phyloP scores from a whole-genome alignment of 2,329 filamentous ascomycete species.

The Reticulascus tulasneorum region DNA sequence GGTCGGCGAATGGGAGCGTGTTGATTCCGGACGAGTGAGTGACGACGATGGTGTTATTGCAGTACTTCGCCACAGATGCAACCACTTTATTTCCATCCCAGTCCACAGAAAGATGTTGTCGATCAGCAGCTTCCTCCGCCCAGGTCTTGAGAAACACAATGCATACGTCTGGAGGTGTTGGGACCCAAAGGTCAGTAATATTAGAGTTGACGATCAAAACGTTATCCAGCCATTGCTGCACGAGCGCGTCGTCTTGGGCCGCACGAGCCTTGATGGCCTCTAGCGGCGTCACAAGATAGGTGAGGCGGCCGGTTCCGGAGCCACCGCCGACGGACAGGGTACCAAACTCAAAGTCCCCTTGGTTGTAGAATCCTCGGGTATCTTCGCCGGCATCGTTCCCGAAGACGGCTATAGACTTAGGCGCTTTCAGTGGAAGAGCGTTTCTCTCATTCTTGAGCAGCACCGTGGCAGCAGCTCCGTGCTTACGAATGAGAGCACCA shows the following conservation, averaged over 20 bases:
- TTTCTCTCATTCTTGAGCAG: slow-evolving; percentile 68
- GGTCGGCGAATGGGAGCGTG: slow-evolving; percentile 52
- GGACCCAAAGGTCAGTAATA: slow-evolving; percentile 41
- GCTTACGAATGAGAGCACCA: slow-evolving; percentile 51
- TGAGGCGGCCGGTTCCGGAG: slow-evolving; percentile 51
- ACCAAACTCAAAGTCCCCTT: slow-evolving; percentile 58
- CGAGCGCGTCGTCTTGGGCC: slow-evolving; percentile 33
- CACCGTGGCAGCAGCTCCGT: slow-evolving; percentile 55
- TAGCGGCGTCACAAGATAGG: slow-evolving; percentile 63
- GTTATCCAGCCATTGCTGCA: slow-evolving; percentile 42
- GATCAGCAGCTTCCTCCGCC: slow-evolving; percentile 60
- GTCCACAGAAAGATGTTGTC: slow-evolving; percentile 48
- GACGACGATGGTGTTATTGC: slow-evolving; percentile 57
- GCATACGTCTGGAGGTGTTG: slow-evolving; percentile 58
- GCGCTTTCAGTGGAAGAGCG: slow-evolving; percentile 54
- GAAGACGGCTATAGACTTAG: slow-evolving; percentile 55
- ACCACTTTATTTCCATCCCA: slow-evolving; percentile 56
- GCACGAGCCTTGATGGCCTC: slow-evolving; percentile 53
- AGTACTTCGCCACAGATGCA: slow-evolving; percentile 11
- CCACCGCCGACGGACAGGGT: slow-evolving; percentile 58
- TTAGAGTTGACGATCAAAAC: slow-evolving; percentile 33
- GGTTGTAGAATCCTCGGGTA: slow-evolving; percentile 62
- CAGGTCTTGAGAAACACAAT: slow-evolving; percentile 63
- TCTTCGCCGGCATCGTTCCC: slow-evolving; percentile 60
- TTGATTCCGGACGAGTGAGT: slow-evolving; percentile 67